Conservation (phyloP, 1,284 basidiomycete species). For the Puccinia coronata region DNA sequence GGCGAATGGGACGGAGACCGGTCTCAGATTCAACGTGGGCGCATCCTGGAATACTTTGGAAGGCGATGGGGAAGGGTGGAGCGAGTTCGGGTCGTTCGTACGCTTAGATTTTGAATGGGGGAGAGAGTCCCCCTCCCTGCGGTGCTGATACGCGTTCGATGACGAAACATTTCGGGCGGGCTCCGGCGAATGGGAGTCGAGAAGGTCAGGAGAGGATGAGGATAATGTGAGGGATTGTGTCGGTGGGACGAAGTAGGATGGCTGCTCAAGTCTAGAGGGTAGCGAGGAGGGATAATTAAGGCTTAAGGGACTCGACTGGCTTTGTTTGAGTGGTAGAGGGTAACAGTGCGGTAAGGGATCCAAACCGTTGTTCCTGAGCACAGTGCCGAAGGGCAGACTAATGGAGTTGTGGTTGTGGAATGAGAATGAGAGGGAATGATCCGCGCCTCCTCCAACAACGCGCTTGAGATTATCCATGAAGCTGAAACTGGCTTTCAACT, state of each 20-base stretch:
- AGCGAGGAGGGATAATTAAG: conserved; percentile 11
- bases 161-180: not conserved
- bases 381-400: conserved; percentile 31
- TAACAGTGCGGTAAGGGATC: conserved; percentile 24
- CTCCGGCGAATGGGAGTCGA: not conserved
- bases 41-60: not conserved
- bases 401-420: conserved; percentile 20
- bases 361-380: conserved; percentile 25
- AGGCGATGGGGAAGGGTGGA: not conserved
- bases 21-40: conserved; percentile 12
- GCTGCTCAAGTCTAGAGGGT: conserved; percentile 1
- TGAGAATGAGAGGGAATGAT: conserved; percentile 10
- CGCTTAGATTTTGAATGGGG: not conserved
- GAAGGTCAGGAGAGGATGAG: not conserved
- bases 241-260: not conserved
- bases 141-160: not conserved
- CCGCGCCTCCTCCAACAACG: not conserved
- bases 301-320: conserved; percentile 16
- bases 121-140: not conserved
- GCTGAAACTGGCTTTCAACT: conserved; percentile 17
- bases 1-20: conserved; percentile 21
- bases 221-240: not conserved
- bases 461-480: conserved; percentile 17
- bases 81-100: not conserved
- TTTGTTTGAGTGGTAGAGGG: not conserved